Evolutionary conservation across 2,329 filamentous ascomycete genomes (phyloP).

Genomic region (Chrysosporium keratinophilum): DNA sequence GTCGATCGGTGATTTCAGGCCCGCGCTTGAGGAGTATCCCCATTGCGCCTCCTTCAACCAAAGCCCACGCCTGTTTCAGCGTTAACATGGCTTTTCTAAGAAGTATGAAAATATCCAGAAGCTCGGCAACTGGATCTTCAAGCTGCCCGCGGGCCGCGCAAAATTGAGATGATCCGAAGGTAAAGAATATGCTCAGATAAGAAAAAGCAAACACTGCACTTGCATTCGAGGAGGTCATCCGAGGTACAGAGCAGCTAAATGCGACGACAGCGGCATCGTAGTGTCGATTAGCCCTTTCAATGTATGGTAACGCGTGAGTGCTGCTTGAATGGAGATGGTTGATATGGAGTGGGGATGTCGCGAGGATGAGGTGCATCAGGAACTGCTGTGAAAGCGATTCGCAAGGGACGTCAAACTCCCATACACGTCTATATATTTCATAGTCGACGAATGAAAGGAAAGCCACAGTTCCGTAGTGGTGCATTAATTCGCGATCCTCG

Average conservation of each 20-base stretch:
- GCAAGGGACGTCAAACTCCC: conserved; percentile 15
- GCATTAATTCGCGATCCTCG: conserved; percentile 14
- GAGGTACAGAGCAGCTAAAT: conserved; percentile 8
- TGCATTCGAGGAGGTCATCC: conserved; percentile 9
- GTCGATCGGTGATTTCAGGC: conserved; percentile 13
- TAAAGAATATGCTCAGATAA: conserved; percentile 15
- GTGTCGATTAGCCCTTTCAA: conserved; percentile 12
- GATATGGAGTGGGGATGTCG: conserved; percentile 21
- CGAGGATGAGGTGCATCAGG: conserved; percentile 22
- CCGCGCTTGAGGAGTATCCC: conserved; percentile 15
- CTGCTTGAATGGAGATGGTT: conserved; percentile 4
- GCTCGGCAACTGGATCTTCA: conserved; percentile 12
- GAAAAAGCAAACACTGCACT: conserved; percentile 17
- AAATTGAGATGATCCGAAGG: conserved; percentile 15
- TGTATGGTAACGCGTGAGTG: conserved; percentile 4
- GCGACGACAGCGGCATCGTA: conserved; percentile 11
- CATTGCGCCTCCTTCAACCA: conserved; percentile 9
- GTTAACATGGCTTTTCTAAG: conserved; percentile 13
- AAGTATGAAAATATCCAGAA: conserved; percentile 14
- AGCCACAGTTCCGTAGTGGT: conserved; percentile 14
- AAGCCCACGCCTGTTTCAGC: conserved; percentile 10
- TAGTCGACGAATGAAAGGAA: conserved; percentile 14
- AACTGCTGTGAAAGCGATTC: conserved; percentile 17
- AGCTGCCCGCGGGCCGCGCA: neutral
- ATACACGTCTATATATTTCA: conserved; percentile 14